Evolutionary conservation across 2,329 filamentous ascomycete genomes (phyloP).

Genomic region (Apiospora sp.): DNA sequence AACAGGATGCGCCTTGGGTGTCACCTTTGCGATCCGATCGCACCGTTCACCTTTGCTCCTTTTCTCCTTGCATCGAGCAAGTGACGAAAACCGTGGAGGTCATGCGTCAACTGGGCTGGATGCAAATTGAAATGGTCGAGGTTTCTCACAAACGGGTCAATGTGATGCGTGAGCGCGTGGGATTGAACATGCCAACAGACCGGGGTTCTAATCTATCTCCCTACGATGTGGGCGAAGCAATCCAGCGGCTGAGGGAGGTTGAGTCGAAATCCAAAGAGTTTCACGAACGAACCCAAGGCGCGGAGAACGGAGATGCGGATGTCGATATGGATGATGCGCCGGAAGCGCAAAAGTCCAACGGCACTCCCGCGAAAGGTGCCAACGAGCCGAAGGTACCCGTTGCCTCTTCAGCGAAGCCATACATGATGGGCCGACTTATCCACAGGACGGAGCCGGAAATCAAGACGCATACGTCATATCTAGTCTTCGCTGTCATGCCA

Average conservation of each 20-base stretch:
- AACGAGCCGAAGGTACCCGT: constrained; percentile 34
- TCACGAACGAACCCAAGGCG: constrained; percentile 51
- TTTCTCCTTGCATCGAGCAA: constrained; percentile 97
- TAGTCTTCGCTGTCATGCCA: constrained; percentile 92
- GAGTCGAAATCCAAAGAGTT: constrained; percentile 74
- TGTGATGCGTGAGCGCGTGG: constrained; percentile 81
- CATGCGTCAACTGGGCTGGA: constrained; percentile 84
- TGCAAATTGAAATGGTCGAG: constrained; percentile 93
- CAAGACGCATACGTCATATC: constrained; percentile 96
- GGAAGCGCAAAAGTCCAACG: constrained; percentile 40
- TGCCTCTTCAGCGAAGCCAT: constrained; percentile 58
- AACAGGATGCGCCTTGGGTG: constrained; percentile 50
- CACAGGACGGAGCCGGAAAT: constrained; percentile 87
- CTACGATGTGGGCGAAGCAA: constrained; percentile 80
- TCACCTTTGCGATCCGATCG: constrained; percentile 75
- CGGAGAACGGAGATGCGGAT: constrained; percentile 41
- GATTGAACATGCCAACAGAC: constrained; percentile 70
- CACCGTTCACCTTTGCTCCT: constrained; percentile 85
- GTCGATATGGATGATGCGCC: constrained; percentile 52
- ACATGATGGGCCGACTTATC: constrained; percentile 78
- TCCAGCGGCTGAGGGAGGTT: constrained; percentile 75
- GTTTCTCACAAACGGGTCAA: constrained; percentile 82
- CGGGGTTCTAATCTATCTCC: constrained; percentile 75
- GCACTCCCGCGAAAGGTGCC: constrained; percentile 41
- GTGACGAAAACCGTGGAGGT: constrained; percentile 85